phyloP scores from a whole-genome alignment of 176 grass and related monocot genomes.

The Sorghum bicolor region Sorghum_bicolor_NCBIv3 NC_012872.2:61589001-61589500 shows the following conservation, averaged over 20 bases:
- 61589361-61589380: conserved; percentile 75
- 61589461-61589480: not conserved
- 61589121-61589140: not conserved
- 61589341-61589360: conserved; percentile 51
- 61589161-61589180: conserved; percentile 8
- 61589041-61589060: conserved; percentile 39
- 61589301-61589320: not conserved
- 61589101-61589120: conserved; percentile 72
- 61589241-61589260: conserved; percentile 89
- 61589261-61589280: not conserved
- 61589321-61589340: conserved; percentile 34
- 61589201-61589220: conserved; percentile 67
- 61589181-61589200: conserved; percentile 48
- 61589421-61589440: conserved; percentile 62
- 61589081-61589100: conserved; percentile 95
- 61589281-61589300: conserved; percentile 9
- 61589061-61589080: conserved; percentile 94
- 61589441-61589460: conserved; percentile 81
- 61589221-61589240: conserved; percentile 90
- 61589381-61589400: conserved; percentile 95
- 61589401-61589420: conserved; percentile 97
- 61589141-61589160: not conserved
- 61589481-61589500: not conserved
- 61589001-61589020: not conserved
- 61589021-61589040: conserved; percentile 3